These are phyloP conservation scores for Canna indica DNA, from an alignment of 176 grass and related monocot genomes.

Conservation along the genomic window DNA sequence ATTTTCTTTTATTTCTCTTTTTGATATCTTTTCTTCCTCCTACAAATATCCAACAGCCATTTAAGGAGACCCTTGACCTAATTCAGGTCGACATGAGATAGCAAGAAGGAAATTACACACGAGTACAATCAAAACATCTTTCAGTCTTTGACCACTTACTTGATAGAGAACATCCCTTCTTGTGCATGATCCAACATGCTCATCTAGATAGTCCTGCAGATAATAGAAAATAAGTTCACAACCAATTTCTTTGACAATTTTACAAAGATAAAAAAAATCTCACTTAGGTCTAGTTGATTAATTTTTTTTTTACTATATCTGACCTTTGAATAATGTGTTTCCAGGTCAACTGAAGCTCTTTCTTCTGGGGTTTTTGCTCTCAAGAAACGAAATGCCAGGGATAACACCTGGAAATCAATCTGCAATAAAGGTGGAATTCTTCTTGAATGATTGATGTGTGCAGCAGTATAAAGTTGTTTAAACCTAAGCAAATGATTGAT, in stretches of 20 bases:
- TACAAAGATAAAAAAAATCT: too few species aligned
- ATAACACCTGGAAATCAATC: conserved; percentile 75
- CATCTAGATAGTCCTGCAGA: conserved; percentile 87
- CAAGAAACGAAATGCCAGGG: conserved; percentile 91
- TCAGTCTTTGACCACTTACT: conserved; percentile 34
- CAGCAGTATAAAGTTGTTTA: too few species aligned
- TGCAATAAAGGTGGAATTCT: conserved; percentile 22
- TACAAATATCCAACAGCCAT: too few species aligned
- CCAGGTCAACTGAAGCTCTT: conserved; percentile 87
- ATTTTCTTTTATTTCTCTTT: too few species aligned
- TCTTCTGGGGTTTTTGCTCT: conserved; percentile 77
- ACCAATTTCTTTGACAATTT: neutral
- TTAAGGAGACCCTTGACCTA: too few species aligned
- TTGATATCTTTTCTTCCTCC: too few species aligned
- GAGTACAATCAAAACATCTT: neutral
- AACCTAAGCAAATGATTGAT: neutral
- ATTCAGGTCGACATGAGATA: too few species aligned
- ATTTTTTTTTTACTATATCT: too few species aligned
- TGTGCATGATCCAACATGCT: conserved; percentile 60
- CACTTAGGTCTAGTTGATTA: too few species aligned
- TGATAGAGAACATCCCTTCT: conserved; percentile 75
- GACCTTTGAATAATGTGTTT: conserved; percentile 93
- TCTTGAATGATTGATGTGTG: neutral
- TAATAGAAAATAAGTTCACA: neutral
- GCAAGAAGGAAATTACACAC: too few species aligned